Conservation (phyloP, 2,329 filamentous ascomycete genomes). For the Cladophialophora carrionii region DNA sequence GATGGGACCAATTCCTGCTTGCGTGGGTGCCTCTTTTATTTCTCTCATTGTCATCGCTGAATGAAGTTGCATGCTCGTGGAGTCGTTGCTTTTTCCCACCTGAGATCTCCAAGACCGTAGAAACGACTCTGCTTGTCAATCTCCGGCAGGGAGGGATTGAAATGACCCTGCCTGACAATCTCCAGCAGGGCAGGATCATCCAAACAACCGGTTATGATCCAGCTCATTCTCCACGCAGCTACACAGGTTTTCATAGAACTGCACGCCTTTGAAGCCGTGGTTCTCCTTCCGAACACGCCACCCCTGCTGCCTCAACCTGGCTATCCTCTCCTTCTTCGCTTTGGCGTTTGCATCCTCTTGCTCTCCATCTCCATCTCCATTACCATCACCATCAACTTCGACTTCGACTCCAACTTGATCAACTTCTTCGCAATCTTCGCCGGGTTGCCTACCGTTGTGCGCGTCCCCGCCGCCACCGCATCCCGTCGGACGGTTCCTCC, state of each 20-base stretch:
- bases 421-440: too few species aligned
- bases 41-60: too few species aligned
- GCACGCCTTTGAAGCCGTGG: conserved; percentile 35
- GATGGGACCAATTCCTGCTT: too few species aligned
- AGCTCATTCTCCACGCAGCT: conserved; percentile 27
- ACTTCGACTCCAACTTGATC: conserved; percentile 1
- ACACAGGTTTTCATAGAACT: conserved; percentile 35
- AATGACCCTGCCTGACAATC: too few species aligned
- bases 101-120: too few species aligned
- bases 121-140: too few species aligned
- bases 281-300: conserved; percentile 37
- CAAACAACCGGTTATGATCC: background rate
- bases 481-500: background rate
- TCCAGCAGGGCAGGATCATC: background rate
- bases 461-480: too few species aligned
- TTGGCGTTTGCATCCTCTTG: background rate
- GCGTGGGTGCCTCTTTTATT: too few species aligned
- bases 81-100: too few species aligned
- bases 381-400: background rate
- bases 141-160: too few species aligned
- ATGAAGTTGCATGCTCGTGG: too few species aligned
- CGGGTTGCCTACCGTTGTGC: background rate
- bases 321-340: conserved; percentile 30
- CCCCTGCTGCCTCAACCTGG: conserved; percentile 27
- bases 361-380: background rate